phyloP scores from a whole-genome alignment of 225 moss, liverwort and hornwort genomes.

The Polytrichum formosum region DNA sequence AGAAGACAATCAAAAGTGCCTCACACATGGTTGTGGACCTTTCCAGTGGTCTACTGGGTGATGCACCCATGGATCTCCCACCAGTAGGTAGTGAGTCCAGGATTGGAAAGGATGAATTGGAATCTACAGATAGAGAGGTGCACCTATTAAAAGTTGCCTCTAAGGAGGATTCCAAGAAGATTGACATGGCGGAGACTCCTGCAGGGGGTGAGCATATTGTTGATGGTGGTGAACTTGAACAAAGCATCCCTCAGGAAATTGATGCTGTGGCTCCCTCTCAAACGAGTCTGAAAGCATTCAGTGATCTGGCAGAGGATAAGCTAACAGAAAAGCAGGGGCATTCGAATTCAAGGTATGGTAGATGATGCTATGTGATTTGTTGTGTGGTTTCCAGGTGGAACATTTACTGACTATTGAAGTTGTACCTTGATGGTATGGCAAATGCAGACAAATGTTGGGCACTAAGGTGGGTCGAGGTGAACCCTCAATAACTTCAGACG shows the following conservation, averaged over 20 bases:
- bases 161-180: slow-evolving; percentile 14
- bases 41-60: slow-evolving; percentile 11
- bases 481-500: slow-evolving; percentile 28
- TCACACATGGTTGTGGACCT: slow-evolving; percentile 6
- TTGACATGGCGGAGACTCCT: slow-evolving; percentile 4
- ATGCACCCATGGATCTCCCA: slow-evolving; percentile 8
- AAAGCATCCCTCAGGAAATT: slow-evolving; percentile 16
- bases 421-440: slow-evolving; percentile 4
- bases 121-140: slow-evolving; percentile 13
- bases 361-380: slow-evolving; percentile 13
- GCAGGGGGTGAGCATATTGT: slow-evolving; percentile 2
- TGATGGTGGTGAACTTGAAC: slow-evolving; percentile 16
- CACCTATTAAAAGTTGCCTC: slow-evolving; percentile 9
- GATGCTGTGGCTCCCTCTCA: slow-evolving; percentile 7
- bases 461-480: slow-evolving; percentile 34
- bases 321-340: slow-evolving; percentile 18
- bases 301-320: slow-evolving; percentile 13
- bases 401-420: no score
- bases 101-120: no score
- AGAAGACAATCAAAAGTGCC: slow-evolving; percentile 12
- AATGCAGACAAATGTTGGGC: slow-evolving; percentile 20
- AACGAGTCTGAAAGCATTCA: neutral
- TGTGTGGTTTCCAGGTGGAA: neutral
- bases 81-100: neutral
- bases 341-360: slow-evolving; percentile 29